Conservation (phyloP, 108 stramenopile genomes). For the Cylindrotheca fusiformis region DNA sequence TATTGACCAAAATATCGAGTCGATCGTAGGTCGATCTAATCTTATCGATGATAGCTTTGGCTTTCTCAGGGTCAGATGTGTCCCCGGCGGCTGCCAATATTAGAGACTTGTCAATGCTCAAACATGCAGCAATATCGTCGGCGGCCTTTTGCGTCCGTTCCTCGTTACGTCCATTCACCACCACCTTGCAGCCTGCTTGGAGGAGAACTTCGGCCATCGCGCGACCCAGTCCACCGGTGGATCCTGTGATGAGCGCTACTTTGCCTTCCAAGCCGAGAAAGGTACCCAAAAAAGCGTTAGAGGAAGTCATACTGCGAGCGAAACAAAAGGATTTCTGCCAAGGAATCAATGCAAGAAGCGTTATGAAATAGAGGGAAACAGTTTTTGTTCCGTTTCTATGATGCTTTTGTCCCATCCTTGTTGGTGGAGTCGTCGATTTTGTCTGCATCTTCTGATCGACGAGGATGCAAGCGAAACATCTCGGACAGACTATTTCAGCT, state of each 20-base stretch:
- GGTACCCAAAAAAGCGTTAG: background rate
- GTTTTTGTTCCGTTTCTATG: too few relatives aligned
- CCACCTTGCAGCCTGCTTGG: slow-evolving; percentile 7
- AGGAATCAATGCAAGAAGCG: too few relatives aligned
- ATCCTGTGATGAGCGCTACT: slow-evolving; percentile 13
- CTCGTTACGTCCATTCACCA: slow-evolving; percentile 13
- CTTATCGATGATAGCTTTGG: slow-evolving; percentile 5
- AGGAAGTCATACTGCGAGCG: background rate
- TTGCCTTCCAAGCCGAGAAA: slow-evolving; percentile 9
- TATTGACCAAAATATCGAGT: slow-evolving; percentile 6
- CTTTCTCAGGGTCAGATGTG: slow-evolving; percentile 1
- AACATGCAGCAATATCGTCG: background rate
- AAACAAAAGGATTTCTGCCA: background rate
- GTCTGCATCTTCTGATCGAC: too few relatives aligned
- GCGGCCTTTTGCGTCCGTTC: slow-evolving; percentile 6
- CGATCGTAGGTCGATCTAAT: background rate
- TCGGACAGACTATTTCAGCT: too few relatives aligned
- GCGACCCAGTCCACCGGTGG: slow-evolving; percentile 5
- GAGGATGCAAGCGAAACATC: too few relatives aligned
- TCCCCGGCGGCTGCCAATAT: slow-evolving; percentile 5
- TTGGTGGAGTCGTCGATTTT: too few relatives aligned
- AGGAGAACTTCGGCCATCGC: slow-evolving; percentile 11
- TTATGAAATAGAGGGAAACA: too few relatives aligned
- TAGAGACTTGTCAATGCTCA: background rate
- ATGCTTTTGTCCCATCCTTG: too few relatives aligned